Base-by-base conservation (phyloP, 768 basidiomycete genomes). In the Leucocoprinus leucothites region DNA sequence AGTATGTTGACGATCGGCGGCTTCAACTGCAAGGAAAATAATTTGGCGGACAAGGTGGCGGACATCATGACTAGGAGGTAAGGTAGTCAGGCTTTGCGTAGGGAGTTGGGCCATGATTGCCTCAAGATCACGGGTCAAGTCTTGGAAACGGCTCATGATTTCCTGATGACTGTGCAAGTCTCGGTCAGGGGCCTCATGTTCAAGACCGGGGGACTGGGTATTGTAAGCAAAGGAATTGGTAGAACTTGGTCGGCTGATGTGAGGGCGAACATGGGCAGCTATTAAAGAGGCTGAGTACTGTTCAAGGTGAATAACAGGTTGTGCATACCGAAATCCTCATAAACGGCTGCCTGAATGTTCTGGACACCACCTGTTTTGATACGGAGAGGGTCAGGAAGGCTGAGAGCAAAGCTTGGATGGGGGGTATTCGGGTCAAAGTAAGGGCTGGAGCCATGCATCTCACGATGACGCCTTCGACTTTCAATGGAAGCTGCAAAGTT, bases 401-500 rank as follows among this genome's bases (percentile, higher is more conserved):
- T 81, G 2, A 79, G 70, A 3, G 85, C 80, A 63, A 91, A 89
- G 57, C 80, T 86, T 7, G 89, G 81, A 14, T 75, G 83, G 56
- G 79, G 82, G 58, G 89, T 87, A 31, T 82, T 76, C 9, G 86
- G 82, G 66, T 98, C 96, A 91, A 92, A 96, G 78, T 96, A 98
- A 1, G 86, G 79, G 61, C 90, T 89, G 1, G 78, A 77, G 40
- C 31, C 14, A 72, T 77, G 51, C 56, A 89, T 86, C 77, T 96
- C 94, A 53, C 93, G 82, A 67, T 98, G 94, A 45, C 89, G 85
- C 55, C 90, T 83, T 51, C 97, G 82, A 44, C 80, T 78, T 31
- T 94, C 89, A 64, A 94, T 97, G 9, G 94, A 89, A 22, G 82
- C 59, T 1, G 82, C 78, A 58, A 99, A 91, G 21, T 84, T 86